Evolutionary conservation across 768 basidiomycete genomes (phyloP), one percentile per base, ranked within the genome.

Genomic region (Amanita rubescens): DNA sequence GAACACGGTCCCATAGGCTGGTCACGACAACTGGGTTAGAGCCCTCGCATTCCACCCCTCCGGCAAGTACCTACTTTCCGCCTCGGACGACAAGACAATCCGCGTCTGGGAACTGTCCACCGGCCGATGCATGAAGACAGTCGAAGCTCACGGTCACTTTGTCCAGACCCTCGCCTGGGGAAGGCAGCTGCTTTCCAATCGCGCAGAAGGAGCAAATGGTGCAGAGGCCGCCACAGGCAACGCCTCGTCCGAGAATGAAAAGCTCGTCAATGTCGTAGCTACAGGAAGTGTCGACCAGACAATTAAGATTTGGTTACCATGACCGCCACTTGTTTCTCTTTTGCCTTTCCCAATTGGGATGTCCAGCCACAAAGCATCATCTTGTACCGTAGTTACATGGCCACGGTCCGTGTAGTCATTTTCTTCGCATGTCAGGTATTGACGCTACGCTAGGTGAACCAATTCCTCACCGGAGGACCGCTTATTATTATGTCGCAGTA

Each of bases 21-120:
- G 87, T 11, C 87, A 95, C 63, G 90, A 94, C 67, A 91, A 92
- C 60, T 95, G 93, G 93, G 77, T 95, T 48, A 82, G 90, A 53
- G 87, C 84, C 0, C 75, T 95, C 41, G 82, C 87, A 15, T 94
- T 94, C 73, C 93, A 94, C 68, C 93, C 93, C 0, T 81, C 81
- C 9, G 93, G 93, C 14, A 94, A 94, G 67, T 87, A 82, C 65
- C 79, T 95, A 11, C 75, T 95, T n/a, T 93, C 91, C 8, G 90
- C 87, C 3, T 88, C 90, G 11, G 93, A 95, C 66, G 93, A 95
- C 74, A 90, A 93, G 69, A 90, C 90, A 9, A 81, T 94, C 59
- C 82, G 90, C 8, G 78, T 94, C 8, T 95, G 93, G 93, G 93
- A 94, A 61, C 72, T 95, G 33, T 76, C 79, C 39, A 88, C 87